These are phyloP conservation scores for Ganoderma lingzhi DNA, from an alignment of 1,284 basidiomycete genomes.

Conservation along the genomic window DNA sequence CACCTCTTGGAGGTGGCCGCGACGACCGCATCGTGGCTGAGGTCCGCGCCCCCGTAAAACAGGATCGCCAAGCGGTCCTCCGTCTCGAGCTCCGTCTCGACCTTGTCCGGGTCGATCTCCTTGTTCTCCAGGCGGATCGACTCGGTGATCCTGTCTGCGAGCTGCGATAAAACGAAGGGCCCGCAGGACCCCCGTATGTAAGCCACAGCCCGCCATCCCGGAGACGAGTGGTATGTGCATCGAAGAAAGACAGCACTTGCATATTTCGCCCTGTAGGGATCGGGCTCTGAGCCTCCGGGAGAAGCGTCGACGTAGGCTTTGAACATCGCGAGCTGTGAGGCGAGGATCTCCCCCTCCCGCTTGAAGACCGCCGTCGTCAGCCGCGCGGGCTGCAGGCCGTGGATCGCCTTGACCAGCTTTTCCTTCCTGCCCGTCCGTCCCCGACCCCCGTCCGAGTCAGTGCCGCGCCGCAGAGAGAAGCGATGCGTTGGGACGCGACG, in stretches of 20 bases:
- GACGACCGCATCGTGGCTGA: background rate
- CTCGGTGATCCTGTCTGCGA: background rate
- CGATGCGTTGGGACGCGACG: background rate
- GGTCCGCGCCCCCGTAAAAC: background rate
- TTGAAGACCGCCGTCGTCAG: background rate
- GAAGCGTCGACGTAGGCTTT: background rate
- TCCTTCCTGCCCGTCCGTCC: background rate
- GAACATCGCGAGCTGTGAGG: background rate
- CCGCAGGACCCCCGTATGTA: too few relatives aligned
- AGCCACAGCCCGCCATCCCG: too few relatives aligned
- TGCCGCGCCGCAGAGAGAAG: too few relatives aligned
- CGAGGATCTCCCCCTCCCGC: background rate
- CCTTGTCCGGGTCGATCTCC: background rate
- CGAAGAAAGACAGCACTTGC: background rate
- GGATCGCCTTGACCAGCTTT: background rate
- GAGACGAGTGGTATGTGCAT: too few relatives aligned
- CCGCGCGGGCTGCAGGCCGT: background rate
- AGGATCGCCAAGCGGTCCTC: background rate
- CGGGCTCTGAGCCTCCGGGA: background rate
- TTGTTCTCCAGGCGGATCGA: background rate
- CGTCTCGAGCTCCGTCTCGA: background rate
- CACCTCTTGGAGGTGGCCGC: background rate
- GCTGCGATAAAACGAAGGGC: background rate
- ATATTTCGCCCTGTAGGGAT: background rate
- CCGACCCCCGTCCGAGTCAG: too few relatives aligned